Evolutionary conservation across 352 stramenopile genomes (phyloP), one percentile per base, ranked within the genome.

Genomic region (Phytopythium oedochilum): DNA sequence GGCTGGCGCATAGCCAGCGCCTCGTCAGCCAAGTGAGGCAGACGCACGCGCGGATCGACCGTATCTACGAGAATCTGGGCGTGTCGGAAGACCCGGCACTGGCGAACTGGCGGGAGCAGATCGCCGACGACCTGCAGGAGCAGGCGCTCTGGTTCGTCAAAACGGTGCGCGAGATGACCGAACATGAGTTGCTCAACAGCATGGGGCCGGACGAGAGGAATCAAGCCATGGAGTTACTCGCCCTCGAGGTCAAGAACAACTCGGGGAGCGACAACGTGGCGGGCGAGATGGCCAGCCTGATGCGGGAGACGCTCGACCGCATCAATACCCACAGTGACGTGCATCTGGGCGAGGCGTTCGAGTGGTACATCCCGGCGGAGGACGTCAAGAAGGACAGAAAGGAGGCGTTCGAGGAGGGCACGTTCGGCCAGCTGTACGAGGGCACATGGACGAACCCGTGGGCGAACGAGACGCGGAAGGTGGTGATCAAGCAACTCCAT

Each of bases 351-450:
- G 14, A 54, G 0, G 51, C 60, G 38, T 71, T 71, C 20, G 20
- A 44, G 25, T 70, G 63, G 63, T 70, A 57, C 29, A 60, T 70
- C n/a, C 44, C 59, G 6, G 60, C 38, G 6, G 63, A 70, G 15
- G 52, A 70, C 12, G 47, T 70, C 2, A 53, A 39, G 29, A 23
- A 20, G 20, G 15, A 5, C 7, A 11, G 22, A 5, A 31, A 47
- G 10, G 58, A 66, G n/a, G 59, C 32, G 28, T 29, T 53, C n/a
- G 42, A 58, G 7, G 47, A 60, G 29, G 38, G 31, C 2, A 58
- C 60, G 17, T 55, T 53, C 28, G 38, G 34, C 2, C 23, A 43
- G 53, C 48, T 48, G 7, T 60, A 60, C 10, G 36, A 48, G 12
- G 66, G 56, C 18, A 49, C 62, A 18, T 53, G 68, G 29, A 70